A percentile compares a stretch with the other conserved stretches of the same genome.
These are phyloP conservation scores for Colletotrichum gloeosporioides DNA, from an alignment of 2,329 filamentous ascomycete genomes.

Conservation along the genomic window DNA sequence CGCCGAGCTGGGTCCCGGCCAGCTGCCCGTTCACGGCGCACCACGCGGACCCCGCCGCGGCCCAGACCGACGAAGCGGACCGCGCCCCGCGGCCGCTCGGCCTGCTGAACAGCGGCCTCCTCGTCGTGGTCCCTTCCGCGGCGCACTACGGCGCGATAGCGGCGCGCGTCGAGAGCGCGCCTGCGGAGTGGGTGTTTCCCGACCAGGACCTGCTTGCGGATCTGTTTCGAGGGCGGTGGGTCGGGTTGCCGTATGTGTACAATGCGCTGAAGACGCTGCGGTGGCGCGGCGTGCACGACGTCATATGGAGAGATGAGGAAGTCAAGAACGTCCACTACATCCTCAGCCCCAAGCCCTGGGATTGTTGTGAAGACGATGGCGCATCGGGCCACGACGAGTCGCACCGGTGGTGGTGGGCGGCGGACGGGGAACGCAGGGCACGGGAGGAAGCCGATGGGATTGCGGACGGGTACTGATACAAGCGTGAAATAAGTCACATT, in stretches of 20 bases:
- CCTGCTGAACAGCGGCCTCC: neutral
- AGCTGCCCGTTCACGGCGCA: slow-evolving; percentile 65
- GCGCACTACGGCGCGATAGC: neutral
- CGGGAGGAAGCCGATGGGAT: neutral
- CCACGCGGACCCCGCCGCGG: slow-evolving; percentile 54
- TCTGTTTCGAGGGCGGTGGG: slow-evolving; percentile 61
- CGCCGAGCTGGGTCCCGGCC: slow-evolving; percentile 65
- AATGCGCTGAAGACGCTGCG: slow-evolving; percentile 68
- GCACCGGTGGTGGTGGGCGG: neutral
- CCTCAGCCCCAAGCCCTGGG: neutral
- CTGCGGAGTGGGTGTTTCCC: slow-evolving; percentile 54
- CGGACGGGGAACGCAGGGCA: neutral
- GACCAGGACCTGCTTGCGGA: slow-evolving; percentile 64
- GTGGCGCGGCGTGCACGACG: slow-evolving; percentile 25
- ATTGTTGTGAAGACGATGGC: neutral
- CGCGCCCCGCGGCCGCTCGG: neutral
- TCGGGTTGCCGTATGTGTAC: slow-evolving; percentile 63
- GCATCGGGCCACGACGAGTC: neutral
- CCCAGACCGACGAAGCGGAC: neutral
- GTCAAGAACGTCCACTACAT: neutral
- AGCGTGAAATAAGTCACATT: neutral
- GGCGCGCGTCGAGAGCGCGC: slow-evolving; percentile 30
- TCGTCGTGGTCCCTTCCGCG: neutral
- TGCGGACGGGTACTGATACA: neutral
- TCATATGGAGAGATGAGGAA: neutral